phyloP scores from a whole-genome alignment of 345 rosid genomes.

The Lepidium aucheri region DNA sequence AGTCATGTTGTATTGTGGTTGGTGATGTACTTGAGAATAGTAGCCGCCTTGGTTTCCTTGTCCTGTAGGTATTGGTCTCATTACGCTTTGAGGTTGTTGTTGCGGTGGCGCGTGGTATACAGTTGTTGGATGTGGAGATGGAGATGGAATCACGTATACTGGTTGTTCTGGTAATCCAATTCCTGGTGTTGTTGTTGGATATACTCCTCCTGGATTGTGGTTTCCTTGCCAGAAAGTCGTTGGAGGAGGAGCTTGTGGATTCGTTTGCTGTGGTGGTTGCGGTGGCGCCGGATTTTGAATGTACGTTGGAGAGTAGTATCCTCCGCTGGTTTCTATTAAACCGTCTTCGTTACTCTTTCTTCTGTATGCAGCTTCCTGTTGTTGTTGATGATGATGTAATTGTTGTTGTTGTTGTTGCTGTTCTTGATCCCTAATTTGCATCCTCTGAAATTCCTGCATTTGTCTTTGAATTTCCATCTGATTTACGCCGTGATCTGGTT shows the following conservation, averaged over 20 bases:
- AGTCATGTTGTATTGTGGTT: slow-evolving; percentile 43
- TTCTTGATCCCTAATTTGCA: slow-evolving; percentile 59
- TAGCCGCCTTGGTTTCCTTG: slow-evolving; percentile 66
- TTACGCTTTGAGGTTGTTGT: slow-evolving; percentile 26
- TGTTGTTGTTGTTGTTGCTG: slow-evolving; percentile 34
- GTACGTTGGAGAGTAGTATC: slow-evolving; percentile 29
- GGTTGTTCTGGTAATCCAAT: slow-evolving; percentile 38
- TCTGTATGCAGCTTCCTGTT: slow-evolving; percentile 41
- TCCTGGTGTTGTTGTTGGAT: slow-evolving; percentile 25
- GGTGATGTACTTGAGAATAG: slow-evolving; percentile 41
- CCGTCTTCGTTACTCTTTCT: slow-evolving; percentile 31
- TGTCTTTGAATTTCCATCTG: slow-evolving; percentile 47
- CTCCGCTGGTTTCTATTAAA: slow-evolving; percentile 27
- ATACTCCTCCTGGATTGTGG: slow-evolving; percentile 40
- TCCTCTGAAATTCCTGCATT: slow-evolving; percentile 63
- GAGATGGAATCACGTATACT: slow-evolving; percentile 23
- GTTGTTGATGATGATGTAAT: slow-evolving; percentile 2
- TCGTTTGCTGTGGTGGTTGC: slow-evolving; percentile 11
- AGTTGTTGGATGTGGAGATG: slow-evolving; percentile 15
- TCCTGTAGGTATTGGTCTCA: slow-evolving; percentile 36
- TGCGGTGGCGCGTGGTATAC: slow-evolving; percentile 20
- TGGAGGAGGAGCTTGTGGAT: slow-evolving; percentile 25
- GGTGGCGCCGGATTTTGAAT: background rate
- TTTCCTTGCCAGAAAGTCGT: slow-evolving; percentile 60
- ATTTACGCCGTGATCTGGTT: slow-evolving; percentile 35